phyloP scores from a whole-genome alignment of 768 basidiomycete genomes.

The Auricularia cornea region DNA sequence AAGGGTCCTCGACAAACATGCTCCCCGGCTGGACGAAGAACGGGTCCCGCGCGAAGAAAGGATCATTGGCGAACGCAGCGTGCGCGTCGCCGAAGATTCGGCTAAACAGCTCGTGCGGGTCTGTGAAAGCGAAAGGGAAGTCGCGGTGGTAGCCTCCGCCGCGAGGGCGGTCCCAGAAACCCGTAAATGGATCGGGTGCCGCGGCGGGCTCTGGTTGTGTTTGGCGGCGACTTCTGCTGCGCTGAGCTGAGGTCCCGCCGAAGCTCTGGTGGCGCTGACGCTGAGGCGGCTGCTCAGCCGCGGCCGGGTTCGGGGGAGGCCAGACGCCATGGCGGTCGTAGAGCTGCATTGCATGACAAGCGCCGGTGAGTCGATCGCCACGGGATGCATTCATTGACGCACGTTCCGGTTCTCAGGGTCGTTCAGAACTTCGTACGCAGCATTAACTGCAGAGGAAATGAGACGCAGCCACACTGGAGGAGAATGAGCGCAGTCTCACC shows the following conservation, averaged over 20 bases:
- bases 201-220: background rate
- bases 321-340: conserved; percentile 69
- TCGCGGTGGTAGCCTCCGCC: conserved; percentile 7
- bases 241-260: conserved; percentile 11
- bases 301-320: conserved; percentile 45
- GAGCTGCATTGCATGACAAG: conserved; percentile 25
- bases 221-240: conserved; percentile 1
- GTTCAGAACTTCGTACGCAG: conserved; percentile 13
- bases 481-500: conserved; percentile 28
- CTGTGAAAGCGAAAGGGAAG: conserved; percentile 38
- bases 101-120: conserved; percentile 70
- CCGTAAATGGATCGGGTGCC: conserved; percentile 6
- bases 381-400: conserved; percentile 33
- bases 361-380: conserved; percentile 18
- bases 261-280: background rate
- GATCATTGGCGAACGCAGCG: conserved; percentile 5
- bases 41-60: conserved; percentile 1
- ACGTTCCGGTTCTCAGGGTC: background rate
- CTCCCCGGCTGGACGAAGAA: background rate
- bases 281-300: background rate
- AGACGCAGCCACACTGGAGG: background rate
- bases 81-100: conserved; percentile 53
- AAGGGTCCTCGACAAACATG: background rate
- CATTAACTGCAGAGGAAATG: conserved; percentile 3
- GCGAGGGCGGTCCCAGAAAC: conserved; percentile 31